Base-by-base conservation (phyloP, 805 yeast genomes). In the Wickerhamiella australiensis region DNA sequence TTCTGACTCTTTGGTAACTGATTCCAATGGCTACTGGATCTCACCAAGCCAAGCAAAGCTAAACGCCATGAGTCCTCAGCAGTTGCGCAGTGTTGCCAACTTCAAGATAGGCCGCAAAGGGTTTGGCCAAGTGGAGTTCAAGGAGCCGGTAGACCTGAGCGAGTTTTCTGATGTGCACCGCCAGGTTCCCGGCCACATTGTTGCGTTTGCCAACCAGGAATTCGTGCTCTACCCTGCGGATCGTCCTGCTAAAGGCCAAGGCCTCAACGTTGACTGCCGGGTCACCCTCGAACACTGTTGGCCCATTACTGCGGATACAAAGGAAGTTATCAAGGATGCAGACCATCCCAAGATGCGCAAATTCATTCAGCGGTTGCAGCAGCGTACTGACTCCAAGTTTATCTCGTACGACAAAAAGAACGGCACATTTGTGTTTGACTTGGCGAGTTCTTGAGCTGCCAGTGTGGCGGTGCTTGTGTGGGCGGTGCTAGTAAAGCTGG, bases 11-110 rank as follows among this genome's bases (percentile, higher is more conserved):
- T 67, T 69, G 41, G 68, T 74, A 40, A 70, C 71, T 25, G 77
- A 81, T 47, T 79, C 78, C 12, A 76, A 82, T 45, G 95, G 88
- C 5, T 92, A 88, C 66, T 92, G 92, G 85, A 81, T 80, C 49
- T 76, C 84, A 5, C 98, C 98, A 15, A 70, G 86, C 2, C 60
- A 81, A 35, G 75, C 78, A 4, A 79, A 79, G 45, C 68, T 92
- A 47, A 72, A 75, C 50, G 65, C 70, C 15, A 71, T 76, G 73
- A 64, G 85, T 0, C 69, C 84, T 35, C 66, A 77, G 8, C 81
- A 85, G 53, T 72, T 86, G 46, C 77, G 82, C 50, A 59, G 73
- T 5, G 82, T 92, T 21, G 58, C 71, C 15, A 71, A 78, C 48
- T 79, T 88, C 61, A 74, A 74, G 13, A 77, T 92, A 52, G 98